phyloP scores from a whole-genome alignment of 2,329 filamentous ascomycete species.

The Graphilbum sp. region DNA sequence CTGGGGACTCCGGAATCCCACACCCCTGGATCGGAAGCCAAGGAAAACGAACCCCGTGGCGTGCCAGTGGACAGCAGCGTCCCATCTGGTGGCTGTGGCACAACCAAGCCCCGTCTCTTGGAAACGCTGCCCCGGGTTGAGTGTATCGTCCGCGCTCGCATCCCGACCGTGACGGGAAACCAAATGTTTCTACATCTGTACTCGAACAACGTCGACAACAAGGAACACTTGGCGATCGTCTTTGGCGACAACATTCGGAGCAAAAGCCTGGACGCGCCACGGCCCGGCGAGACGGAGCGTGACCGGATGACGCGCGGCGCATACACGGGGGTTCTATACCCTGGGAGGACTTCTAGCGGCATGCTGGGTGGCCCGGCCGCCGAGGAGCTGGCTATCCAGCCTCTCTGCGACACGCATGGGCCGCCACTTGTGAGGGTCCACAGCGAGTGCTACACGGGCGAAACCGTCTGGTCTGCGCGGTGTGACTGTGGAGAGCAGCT shows the following conservation, averaged over 20 bases:
- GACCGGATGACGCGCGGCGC: conserved; percentile 89
- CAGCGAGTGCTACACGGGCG: conserved; percentile 95
- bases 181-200: conserved; percentile 98
- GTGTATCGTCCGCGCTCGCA: conserved; percentile 85
- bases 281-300: conserved; percentile 67
- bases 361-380: conserved; percentile 16
- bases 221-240: conserved; percentile 93
- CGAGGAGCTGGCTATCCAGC: neutral
- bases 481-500: conserved; percentile 97
- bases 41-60: conserved; percentile 24
- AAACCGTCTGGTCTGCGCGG: conserved; percentile 94
- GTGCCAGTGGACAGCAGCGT: conserved; percentile 44
- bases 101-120: conserved; percentile 55
- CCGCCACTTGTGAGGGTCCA: conserved; percentile 87
- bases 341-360: conserved; percentile 64
- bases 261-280: conserved; percentile 50
- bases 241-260: conserved; percentile 77
- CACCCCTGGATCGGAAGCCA: too few species aligned
- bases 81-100: conserved; percentile 41
- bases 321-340: conserved; percentile 75
- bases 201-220: conserved; percentile 79
- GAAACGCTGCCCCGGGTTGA: conserved; percentile 68
- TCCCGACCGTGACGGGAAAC: conserved; percentile 77
- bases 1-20: too few species aligned
- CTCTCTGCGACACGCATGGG: conserved; percentile 5